Percentiles rank a stretch among this genome's conserved stretches.
phyloP scores from a whole-genome alignment of 1,139 yeast species.

The Debaryomyces singareniensis region DNA sequence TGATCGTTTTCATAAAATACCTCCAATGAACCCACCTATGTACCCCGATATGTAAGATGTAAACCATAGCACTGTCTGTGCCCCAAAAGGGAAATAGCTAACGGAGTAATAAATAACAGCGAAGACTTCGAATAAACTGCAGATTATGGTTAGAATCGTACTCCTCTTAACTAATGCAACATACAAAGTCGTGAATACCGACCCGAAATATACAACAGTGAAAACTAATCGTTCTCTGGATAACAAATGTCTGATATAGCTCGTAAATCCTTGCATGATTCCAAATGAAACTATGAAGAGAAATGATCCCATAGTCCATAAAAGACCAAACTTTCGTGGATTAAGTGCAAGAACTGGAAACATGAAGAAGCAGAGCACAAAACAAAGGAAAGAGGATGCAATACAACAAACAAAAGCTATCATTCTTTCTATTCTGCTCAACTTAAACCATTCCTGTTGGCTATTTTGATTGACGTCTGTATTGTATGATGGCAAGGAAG shows the following conservation, averaged over 20 bases:
- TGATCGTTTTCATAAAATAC: slow-evolving; percentile 8
- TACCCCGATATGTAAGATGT: slow-evolving; percentile 76
- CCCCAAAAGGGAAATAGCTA: slow-evolving; percentile 94
- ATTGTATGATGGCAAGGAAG: slow-evolving; percentile 33
- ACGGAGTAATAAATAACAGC: slow-evolving; percentile 86
- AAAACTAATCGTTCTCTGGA: slow-evolving; percentile 76
- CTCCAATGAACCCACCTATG: slow-evolving; percentile 54
- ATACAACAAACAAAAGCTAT: slow-evolving; percentile 75
- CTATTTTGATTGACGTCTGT: slow-evolving; percentile 14
- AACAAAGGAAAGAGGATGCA: slow-evolving; percentile 71
- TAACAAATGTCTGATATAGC: slow-evolving; percentile 66
- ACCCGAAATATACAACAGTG: slow-evolving; percentile 70
- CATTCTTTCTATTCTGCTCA: slow-evolving; percentile 75
- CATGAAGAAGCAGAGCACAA: slow-evolving; percentile 71
- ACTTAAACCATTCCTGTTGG: slow-evolving; percentile 50
- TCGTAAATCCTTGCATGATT: slow-evolving; percentile 83
- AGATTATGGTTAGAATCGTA: slow-evolving; percentile 69
- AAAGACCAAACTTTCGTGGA: slow-evolving; percentile 82
- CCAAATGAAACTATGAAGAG: slow-evolving; percentile 88
- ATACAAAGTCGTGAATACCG: slow-evolving; percentile 62
- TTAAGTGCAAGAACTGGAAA: slow-evolving; percentile 86
- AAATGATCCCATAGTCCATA: slow-evolving; percentile 91
- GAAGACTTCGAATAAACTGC: slow-evolving; percentile 70
- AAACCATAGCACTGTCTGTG: slow-evolving; percentile 78
- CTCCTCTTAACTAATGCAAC: slow-evolving; percentile 52